Evolutionary conservation across 768 basidiomycete genomes (phyloP).

Genomic region (Tricholoma bakamatsutake): DNA sequence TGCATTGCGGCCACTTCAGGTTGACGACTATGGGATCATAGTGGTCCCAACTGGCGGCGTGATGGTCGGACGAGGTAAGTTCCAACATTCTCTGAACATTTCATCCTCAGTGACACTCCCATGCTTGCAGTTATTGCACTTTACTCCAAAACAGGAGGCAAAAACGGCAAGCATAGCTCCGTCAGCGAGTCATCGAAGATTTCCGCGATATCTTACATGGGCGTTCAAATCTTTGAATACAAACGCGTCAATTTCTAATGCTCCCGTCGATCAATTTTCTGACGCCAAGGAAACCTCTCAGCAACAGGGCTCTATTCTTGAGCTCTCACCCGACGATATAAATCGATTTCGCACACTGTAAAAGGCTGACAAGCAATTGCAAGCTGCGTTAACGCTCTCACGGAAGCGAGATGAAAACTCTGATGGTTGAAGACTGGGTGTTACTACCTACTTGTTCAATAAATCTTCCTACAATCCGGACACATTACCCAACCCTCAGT

Average conservation of each 20-base stretch:
- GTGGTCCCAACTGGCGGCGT: not conserved
- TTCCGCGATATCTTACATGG: conserved; percentile 9
- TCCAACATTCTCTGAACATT: not conserved
- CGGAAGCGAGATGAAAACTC: too few species aligned
- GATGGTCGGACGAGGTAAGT: not conserved
- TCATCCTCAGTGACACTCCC: too few species aligned
- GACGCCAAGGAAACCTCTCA: not conserved
- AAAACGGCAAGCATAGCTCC: conserved; percentile 1
- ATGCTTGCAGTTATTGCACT: not conserved
- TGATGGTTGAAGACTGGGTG: too few species aligned
- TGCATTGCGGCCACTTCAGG: too few species aligned
- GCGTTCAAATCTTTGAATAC: conserved; percentile 13
- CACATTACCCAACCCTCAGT: too few species aligned
- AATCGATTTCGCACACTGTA: not conserved
- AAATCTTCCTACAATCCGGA: too few species aligned
- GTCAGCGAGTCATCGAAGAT: conserved; percentile 8
- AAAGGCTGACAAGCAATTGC: not conserved
- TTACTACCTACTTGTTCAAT: too few species aligned
- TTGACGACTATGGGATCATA: too few species aligned
- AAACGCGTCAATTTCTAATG: not conserved
- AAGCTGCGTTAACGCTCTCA: too few species aligned
- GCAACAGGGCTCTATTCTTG: not conserved
- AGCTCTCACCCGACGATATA: not conserved
- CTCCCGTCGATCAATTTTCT: too few species aligned
- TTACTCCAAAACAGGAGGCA: too few species aligned